Base-by-base conservation (phyloP, 768 basidiomycete genomes). In the Panus rudis region DNA sequence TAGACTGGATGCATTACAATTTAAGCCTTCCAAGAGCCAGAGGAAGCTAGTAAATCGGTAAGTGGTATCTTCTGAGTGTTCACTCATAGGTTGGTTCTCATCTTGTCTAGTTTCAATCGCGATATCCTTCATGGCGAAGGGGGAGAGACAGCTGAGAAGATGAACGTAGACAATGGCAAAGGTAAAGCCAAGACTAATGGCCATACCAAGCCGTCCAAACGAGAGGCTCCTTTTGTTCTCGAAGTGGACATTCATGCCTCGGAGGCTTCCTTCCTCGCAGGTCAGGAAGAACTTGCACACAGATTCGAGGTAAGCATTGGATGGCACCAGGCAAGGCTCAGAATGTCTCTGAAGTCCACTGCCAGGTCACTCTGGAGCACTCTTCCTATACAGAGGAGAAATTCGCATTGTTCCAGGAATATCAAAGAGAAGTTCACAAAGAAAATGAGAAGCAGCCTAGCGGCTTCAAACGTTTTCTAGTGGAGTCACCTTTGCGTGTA, bases 341-440 rank as follows among this genome's bases (percentile, higher is more conserved):
- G n/a, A n/a, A n/a, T 34, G 17, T 21, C n/a, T 32, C 12, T 43
- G 24, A 27, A 33, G 16, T 23, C 1, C 22, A n/a, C 42, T 28
- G 17, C 14, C 43, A 93, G 91, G 78, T 84, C 14, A 74, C 67
- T 2, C 63, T 96, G 6, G 90, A 92, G 54, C 81, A 79, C 4
- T 77, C 92, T 2, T 75, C 78, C 12, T 92, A 69, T 55, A 84
- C 82, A 0, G 56, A 70, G 2, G 92, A 97, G 65, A 94, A 94
- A 57, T 94, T 77, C 58, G 68, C 64, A 5, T 71, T 98, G 14
- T 97, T 73, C 56, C 61, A 74, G 55, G 71, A 72, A 46, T 98
- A 98, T 61, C 94, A 92, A 59, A 61, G 59, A 23, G 68, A 78
- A 5, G 79, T 96, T 19, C 94, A 98, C 58, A 65, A 77, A 31